Base-by-base conservation (phyloP, 768 basidiomycete species). In the Macrocybe gigantea region DNA sequence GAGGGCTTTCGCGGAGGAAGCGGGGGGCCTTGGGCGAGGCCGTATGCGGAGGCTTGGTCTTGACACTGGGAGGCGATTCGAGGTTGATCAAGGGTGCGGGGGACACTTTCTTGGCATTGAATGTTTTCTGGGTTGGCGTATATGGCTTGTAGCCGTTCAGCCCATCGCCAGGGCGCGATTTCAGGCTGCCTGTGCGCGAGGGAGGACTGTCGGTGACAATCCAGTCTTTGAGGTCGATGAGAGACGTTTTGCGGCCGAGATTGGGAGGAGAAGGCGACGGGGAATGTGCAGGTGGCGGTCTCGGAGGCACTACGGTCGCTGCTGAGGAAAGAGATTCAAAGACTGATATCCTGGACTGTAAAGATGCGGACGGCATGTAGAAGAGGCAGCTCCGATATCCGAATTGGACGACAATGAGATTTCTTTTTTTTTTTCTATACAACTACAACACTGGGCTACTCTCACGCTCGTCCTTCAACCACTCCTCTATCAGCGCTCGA, bases 171-270 rank as follows among this genome's bases (percentile, higher is more conserved):
- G 31, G 22, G 35, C 54, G 53, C 35, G 48, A 49, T 33, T 54
- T 53, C 50, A 60, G 64, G 30, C 53, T 42, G 15, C 50, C 56
- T 8, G 57, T 53, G 40, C 66, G 61, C 33, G 56, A 55, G 15
- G 75, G 71, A 7, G 77, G 79, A 53, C 83, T 80, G 41, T 83
- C 84, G 46, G 85, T 68, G 22, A 22, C 22, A 45, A 85, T 75
- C 84, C 85, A 87, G 61, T 88, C 85, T 49, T 75, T 77, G 49
- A 88, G 70, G 64, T 88, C 85, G 53, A 86, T 77, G 45, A 85
- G 68, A 33, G 85, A 85, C 0, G 79, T 69, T 58, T 77, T 82
- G 33, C 73, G 67, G 22, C 71, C 71, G 12, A 77, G 65, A 52
- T 68, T 69, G 8, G 73, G 70, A 0, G 77, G 74, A 0, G 80